A percentile compares a stretch with the other conserved stretches of the same genome.
These are phyloP conservation scores for Aspergillus saccharolyticus DNA, from an alignment of 495 filamentous ascomycete species.

Conservation along the genomic window DNA sequence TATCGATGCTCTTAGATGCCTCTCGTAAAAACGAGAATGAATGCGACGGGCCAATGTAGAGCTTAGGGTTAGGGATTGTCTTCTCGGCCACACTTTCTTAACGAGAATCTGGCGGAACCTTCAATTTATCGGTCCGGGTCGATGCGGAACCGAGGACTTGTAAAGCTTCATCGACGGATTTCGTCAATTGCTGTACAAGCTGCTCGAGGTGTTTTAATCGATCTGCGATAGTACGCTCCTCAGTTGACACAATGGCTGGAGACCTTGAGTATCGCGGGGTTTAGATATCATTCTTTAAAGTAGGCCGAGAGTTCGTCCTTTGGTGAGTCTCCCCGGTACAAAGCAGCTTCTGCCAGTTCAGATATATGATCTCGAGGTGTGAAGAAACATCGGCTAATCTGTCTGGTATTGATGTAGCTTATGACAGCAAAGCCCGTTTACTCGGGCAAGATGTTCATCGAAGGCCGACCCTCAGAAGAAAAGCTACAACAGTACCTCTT, in stretches of 20 bases:
- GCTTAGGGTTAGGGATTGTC: not conserved
- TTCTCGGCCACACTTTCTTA: not conserved
- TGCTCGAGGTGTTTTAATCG: not conserved
- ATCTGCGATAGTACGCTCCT: not conserved
- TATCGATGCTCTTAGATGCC: not conserved
- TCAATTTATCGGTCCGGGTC: not conserved
- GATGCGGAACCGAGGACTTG: not conserved
- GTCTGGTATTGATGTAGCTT: conserved; percentile 1
- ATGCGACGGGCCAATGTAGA: not conserved
- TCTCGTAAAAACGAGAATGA: not conserved
- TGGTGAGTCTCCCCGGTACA: conserved; percentile 10
- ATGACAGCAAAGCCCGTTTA: conserved; percentile 12
- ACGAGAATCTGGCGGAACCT: not conserved
- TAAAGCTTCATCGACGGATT: not conserved
- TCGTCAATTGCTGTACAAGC: not conserved
- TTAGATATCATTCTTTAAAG: too few relatives aligned
- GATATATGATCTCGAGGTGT: too few relatives aligned
- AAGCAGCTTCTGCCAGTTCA: too few relatives aligned
- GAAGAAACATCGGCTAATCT: not conserved
- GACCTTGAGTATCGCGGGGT: conserved; percentile 38
- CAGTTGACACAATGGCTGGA: not conserved
- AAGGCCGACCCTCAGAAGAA: conserved; percentile 7
- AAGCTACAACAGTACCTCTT: too few relatives aligned
- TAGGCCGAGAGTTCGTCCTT: conserved; percentile 41
- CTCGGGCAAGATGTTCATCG: conserved; percentile 19